Base-by-base conservation (phyloP, 139 green algal species). In the Tetradesmus obliquus region DNA sequence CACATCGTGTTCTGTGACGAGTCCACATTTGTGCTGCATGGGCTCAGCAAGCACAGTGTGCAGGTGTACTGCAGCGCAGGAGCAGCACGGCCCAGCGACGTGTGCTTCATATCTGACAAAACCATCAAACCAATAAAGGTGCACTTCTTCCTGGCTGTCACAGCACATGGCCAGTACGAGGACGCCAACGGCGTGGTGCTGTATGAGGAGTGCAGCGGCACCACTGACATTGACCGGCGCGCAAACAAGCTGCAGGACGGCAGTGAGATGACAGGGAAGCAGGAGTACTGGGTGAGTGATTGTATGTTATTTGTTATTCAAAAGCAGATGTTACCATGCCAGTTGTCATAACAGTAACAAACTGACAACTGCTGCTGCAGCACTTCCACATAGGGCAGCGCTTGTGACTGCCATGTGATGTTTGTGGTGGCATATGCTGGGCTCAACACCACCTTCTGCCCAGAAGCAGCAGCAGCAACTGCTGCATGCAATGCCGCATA, bases 81-180 rank as follows among this genome's bases (percentile, higher is more conserved):
- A 55, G n/a, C n/a, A n/a, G n/a, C n/a, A n/a, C 51, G 45, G 17
- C 9, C 6, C 4, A n/a, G 9, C 12, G 51, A 86, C 62, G 80
- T 86, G 45, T 86, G 80, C 20, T 66, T n/a, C 62, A 86, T 66
- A 4, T 86, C 80, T 24, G 80, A 86, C 45, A 53, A 66, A 6
- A 45, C 15, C 80, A 7, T n/a, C 5, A 10, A 62, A 4, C 80
- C 80, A n/a, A 60, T 86, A 32, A 86, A 86, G 80, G 80, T 86
- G 17, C 80, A 86, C 80, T 86, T 86, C 51, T 86, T 86, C 45
- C 20, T 86, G 80, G 80, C 80, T 66, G 80, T 86, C 80, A 86
- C 80, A 86, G 80, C 80, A 15, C 7, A 86, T 22, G 4, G 17
- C 7, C 7, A 17, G 7, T 86, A 62, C 12, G 9, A 86, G 45